Evolutionary conservation across 2,329 filamentous ascomycete species (phyloP), one percentile per base, ranked within the genome.

Genomic region (Ophiostoma piceae): DNA sequence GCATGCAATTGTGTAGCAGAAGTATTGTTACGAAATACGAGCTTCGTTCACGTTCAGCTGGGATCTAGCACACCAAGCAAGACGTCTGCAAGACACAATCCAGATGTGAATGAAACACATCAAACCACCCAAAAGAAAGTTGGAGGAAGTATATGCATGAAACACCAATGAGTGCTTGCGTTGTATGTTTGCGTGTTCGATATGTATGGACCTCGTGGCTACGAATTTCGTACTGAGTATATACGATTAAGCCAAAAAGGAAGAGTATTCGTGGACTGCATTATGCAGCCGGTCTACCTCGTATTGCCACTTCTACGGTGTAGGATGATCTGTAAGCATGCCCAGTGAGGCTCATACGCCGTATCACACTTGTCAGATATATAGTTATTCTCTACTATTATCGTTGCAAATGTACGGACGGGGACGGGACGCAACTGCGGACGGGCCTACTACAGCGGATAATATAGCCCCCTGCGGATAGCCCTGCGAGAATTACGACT

Each of bases 41-140:
- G 35, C 35, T 35, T 5, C 11, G 16, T 16, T n/a, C n/a, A n/a
- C 5, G 22, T 26, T 26, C 22, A 47, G 43, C 43, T 12, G 51
- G 51, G 22, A 57, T 57, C 16, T 57, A 57, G 22, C 51, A 57
- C 51, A 8, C 51, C 22, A 12, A 7, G 19, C 43, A 47, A 47
- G 43, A 47, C 16, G 16, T 19, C 1, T 2, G 8, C 22, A 57
- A 57, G 51, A 57, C 51, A 26, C 51, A 57, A 57, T 22, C 51
- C n/a, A 57, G 51, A 12, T 14, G 22, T 3, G n/a, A 57, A 57
- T 57, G 51, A 14, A 26, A 57, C 51, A 57, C 11, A 26, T 57
- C 51, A 12, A 57, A 57, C 51, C n/a, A 57, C 11, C n/a, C 51
- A 57, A 57, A 57, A 57, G 51, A 4, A 57, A 57, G 43, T 47